Evolutionary conservation across 2,329 filamentous ascomycete genomes (phyloP).

Genomic region (Purpureocillium takamizusanense): DNA sequence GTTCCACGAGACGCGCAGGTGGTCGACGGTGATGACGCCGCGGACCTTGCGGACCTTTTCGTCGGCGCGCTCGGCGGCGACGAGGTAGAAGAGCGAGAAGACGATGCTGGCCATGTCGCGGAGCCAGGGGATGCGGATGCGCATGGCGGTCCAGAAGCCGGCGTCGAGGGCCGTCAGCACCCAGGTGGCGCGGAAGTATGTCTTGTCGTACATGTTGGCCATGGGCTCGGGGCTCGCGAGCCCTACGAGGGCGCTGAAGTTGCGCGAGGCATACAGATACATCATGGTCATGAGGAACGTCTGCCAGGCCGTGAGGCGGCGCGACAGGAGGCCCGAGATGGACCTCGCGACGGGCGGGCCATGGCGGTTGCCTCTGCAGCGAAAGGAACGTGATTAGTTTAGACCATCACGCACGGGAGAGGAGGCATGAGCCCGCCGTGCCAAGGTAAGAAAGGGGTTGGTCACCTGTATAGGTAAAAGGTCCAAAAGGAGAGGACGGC

Average conservation of each 20-base stretch:
- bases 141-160: slow-evolving; percentile 98
- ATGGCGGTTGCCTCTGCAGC: slow-evolving; percentile 67
- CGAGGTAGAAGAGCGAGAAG: slow-evolving; percentile 83
- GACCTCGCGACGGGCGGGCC: slow-evolving; percentile 69
- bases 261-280: slow-evolving; percentile 83
- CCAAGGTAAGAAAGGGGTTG: neutral
- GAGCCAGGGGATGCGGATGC: slow-evolving; percentile 68
- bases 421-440: neutral
- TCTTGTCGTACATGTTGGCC: slow-evolving; percentile 83
- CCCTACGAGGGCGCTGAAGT: slow-evolving; percentile 86
- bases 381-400: too few species aligned
- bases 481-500: slow-evolving; percentile 90
- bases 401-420: too few species aligned
- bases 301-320: slow-evolving; percentile 78
- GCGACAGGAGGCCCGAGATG: slow-evolving; percentile 63
- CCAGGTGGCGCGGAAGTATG: slow-evolving; percentile 96
- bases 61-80: slow-evolving; percentile 88
- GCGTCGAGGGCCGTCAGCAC: slow-evolving; percentile 89
- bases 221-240: slow-evolving; percentile 89
- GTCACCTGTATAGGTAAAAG: slow-evolving; percentile 65
- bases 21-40: slow-evolving; percentile 79
- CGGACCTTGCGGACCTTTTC: slow-evolving; percentile 92
- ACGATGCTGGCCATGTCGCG: slow-evolving; percentile 74
- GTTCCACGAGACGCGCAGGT: slow-evolving; percentile 89
- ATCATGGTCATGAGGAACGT: slow-evolving; percentile 79